A percentile compares a stretch with the other conserved stretches of the same genome.
These are phyloP conservation scores for Epithemia pelagica DNA, from an alignment of 108 stramenopile species.

Conservation along the genomic window DNA sequence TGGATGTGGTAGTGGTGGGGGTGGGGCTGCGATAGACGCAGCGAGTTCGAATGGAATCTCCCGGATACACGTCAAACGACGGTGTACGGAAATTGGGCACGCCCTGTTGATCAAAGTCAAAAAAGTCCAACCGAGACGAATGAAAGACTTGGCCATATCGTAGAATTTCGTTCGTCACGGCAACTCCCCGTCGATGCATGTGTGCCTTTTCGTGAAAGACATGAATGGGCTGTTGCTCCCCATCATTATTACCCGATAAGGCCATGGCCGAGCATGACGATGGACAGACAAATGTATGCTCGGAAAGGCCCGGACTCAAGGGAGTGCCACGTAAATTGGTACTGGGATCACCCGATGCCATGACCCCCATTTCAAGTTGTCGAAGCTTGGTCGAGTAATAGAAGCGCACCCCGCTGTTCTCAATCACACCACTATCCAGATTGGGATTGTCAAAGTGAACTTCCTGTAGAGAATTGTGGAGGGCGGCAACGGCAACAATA, in stretches of 20 bases:
- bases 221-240: conserved; percentile 23
- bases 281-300: conserved; percentile 40
- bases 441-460: conserved; percentile 53
- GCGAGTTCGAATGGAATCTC: conserved; percentile 40
- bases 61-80: conserved; percentile 30
- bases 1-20: no score
- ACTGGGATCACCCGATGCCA: conserved; percentile 38
- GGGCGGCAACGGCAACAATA: no score
- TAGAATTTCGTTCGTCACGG: conserved; percentile 34
- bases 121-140: conserved; percentile 28
- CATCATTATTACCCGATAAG: no score
- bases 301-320: conserved; percentile 26
- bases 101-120: conserved; percentile 46
- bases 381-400: conserved; percentile 33
- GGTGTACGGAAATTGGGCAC: conserved; percentile 23
- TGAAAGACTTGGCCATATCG: conserved; percentile 41
- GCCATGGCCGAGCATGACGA: conserved; percentile 21
- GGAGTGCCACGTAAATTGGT: conserved; percentile 17
- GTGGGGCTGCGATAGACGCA: no score
- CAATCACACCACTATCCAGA: conserved; percentile 17
- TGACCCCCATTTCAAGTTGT: conserved; percentile 30
- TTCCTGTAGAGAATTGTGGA: conserved; percentile 23
- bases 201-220: conserved; percentile 48
- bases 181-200: conserved; percentile 41
- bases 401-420: conserved; percentile 46